A percentile compares a stretch with the other conserved stretches of the same genome.
These are phyloP conservation scores for Talaromyces albobiverticillius DNA, from an alignment of 2,329 filamentous ascomycete species.

Conservation along the genomic window DNA sequence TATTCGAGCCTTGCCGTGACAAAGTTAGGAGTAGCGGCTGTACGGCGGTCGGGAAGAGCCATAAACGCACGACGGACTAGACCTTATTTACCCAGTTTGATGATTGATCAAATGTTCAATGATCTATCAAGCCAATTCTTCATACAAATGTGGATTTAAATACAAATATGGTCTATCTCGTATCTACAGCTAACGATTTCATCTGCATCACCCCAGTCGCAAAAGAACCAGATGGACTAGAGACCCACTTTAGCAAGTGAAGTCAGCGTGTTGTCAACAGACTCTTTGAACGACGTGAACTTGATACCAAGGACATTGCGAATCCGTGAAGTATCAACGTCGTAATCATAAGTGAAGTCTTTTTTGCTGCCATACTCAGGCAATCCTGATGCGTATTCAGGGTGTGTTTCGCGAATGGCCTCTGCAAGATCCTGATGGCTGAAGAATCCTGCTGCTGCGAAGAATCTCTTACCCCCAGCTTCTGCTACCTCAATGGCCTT, in stretches of 20 bases:
- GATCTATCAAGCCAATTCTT: too few species aligned
- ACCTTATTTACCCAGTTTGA: too few species aligned
- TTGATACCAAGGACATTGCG: slow-evolving; percentile 40
- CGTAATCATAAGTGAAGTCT: slow-evolving; percentile 27
- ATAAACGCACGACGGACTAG: too few species aligned
- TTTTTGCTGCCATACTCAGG: slow-evolving; percentile 36
- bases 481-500: slow-evolving; percentile 45
- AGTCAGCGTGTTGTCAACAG: slow-evolving; percentile 36
- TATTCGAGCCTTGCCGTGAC: too few species aligned
- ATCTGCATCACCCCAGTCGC: too few species aligned
- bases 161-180: too few species aligned
- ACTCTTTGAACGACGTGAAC: slow-evolving; percentile 38
- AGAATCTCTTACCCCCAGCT: slow-evolving; percentile 46
- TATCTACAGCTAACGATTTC: too few species aligned
- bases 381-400: slow-evolving; percentile 40
- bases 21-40: not conserved
- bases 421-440: slow-evolving; percentile 43
- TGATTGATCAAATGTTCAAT: too few species aligned
- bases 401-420: slow-evolving; percentile 41
- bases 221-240: too few species aligned
- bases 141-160: too few species aligned
- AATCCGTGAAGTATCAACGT: slow-evolving; percentile 40
- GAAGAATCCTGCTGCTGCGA: slow-evolving; percentile 40
- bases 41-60: slow-evolving; percentile 22
- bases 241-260: slow-evolving; percentile 32